phyloP scores from a whole-genome alignment of 2,329 filamentous ascomycete species.

The Beauveria sp. region DNA sequence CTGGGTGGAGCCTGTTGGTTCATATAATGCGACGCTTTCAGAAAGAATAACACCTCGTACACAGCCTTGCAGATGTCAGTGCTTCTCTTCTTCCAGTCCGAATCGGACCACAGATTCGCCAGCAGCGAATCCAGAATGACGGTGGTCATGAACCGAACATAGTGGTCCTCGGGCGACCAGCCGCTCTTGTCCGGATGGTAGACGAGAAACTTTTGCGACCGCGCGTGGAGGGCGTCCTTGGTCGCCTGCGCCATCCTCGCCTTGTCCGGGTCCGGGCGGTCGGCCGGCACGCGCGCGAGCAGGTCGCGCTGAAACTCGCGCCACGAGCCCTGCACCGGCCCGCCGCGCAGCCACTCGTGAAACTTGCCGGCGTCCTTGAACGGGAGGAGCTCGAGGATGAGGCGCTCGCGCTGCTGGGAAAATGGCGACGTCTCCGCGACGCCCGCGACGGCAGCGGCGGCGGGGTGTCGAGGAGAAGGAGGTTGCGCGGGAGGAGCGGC shows the following conservation, averaged over 20 bases:
- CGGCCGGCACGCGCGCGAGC: slow-evolving; percentile 15
- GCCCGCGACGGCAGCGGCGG: not conserved
- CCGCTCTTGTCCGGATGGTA: slow-evolving; percentile 29
- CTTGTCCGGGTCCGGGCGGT: slow-evolving; percentile 26
- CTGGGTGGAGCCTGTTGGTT: slow-evolving; percentile 21
- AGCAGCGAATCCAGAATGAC: slow-evolving; percentile 29
- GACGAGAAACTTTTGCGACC: slow-evolving; percentile 23
- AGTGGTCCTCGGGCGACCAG: slow-evolving; percentile 30
- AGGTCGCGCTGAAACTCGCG: slow-evolving; percentile 29
- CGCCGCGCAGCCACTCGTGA: slow-evolving; percentile 27
- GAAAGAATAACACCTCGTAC: slow-evolving; percentile 30
- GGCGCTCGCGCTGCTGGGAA: slow-evolving; percentile 28
- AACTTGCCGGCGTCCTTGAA: slow-evolving; percentile 27
- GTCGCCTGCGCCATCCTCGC: slow-evolving; percentile 21
- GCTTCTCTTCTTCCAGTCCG: slow-evolving; percentile 23
- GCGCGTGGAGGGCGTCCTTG: slow-evolving; percentile 23
- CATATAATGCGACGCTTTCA: slow-evolving; percentile 19
- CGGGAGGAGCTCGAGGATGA: slow-evolving; percentile 32
- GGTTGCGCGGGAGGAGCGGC: not conserved
- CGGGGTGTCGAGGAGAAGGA: not conserved
- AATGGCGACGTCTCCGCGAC: slow-evolving; percentile 10
- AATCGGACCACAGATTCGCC: slow-evolving; percentile 24
- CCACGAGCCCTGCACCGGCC: slow-evolving; percentile 28
- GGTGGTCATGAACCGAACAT: slow-evolving; percentile 31
- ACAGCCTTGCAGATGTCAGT: slow-evolving; percentile 27